Conservation (phyloP, 1,139 yeast species). For the Taiozyma sp. region DNA sequence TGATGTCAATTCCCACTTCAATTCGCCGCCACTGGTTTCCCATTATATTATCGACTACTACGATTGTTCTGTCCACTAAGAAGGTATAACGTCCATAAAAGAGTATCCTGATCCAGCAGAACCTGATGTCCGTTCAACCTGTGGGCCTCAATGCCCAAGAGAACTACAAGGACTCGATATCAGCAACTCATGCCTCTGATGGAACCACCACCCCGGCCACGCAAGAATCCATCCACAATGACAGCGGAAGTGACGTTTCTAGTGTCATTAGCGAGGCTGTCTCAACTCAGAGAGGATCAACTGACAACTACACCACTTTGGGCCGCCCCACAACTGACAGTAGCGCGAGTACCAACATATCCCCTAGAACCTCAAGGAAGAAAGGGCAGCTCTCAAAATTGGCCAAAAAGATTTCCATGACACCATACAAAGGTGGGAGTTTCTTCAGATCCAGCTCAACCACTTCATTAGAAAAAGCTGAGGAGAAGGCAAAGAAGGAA, state of each 20-base stretch:
- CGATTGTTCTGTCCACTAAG: no score
- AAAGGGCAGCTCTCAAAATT: background rate
- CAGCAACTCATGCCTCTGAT: background rate
- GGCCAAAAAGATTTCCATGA: slow-evolving; percentile 4
- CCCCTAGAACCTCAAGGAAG: background rate
- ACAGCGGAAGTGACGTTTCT: background rate
- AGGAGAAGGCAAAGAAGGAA: background rate
- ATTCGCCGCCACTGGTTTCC: no score
- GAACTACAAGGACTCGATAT: background rate
- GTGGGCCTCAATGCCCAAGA: background rate
- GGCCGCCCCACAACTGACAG: background rate
- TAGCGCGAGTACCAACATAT: background rate
- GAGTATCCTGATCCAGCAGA: background rate
- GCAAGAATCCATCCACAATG: background rate
- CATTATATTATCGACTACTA: no score
- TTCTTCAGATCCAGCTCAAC: background rate
- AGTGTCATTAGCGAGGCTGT: background rate
- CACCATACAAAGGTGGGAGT: slow-evolving; percentile 5
- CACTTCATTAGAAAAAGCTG: background rate
- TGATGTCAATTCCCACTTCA: no score
- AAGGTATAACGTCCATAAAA: no score
- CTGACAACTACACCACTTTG: background rate
- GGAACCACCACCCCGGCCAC: background rate
- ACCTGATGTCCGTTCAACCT: background rate
- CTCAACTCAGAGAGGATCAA: background rate